Conservation (phyloP, 2,329 filamentous ascomycete genomes). For the Chrysoporthe austroafricana region DNA sequence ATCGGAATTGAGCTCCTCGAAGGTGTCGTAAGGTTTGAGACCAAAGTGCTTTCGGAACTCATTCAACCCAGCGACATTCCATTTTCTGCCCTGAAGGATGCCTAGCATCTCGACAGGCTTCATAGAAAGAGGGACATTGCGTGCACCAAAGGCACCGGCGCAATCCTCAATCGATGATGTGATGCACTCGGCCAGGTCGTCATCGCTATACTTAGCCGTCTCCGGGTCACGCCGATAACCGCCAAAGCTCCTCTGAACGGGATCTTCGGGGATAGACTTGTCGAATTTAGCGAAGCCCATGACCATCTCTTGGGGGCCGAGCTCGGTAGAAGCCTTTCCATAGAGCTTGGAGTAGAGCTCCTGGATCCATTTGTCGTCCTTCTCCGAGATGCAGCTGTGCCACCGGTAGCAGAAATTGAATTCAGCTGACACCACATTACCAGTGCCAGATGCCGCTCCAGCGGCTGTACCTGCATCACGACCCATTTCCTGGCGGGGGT, state of each 20-base stretch:
- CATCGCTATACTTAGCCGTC: slow-evolving; percentile 70
- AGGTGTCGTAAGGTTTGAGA: slow-evolving; percentile 73
- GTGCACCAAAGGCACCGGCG: slow-evolving; percentile 74
- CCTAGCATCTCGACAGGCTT: slow-evolving; percentile 78
- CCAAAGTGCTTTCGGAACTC: slow-evolving; percentile 85
- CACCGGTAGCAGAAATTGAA: slow-evolving; percentile 89
- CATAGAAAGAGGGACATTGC: slow-evolving; percentile 75
- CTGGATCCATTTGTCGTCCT: slow-evolving; percentile 81
- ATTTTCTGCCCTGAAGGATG: slow-evolving; percentile 75
- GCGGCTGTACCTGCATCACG: slow-evolving; percentile 55
- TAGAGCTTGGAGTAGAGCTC: slow-evolving; percentile 68
- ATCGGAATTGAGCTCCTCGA: slow-evolving; percentile 84
- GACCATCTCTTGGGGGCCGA: slow-evolving; percentile 65
- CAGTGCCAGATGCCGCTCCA: slow-evolving; percentile 70
- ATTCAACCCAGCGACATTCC: slow-evolving; percentile 79
- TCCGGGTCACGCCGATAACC: slow-evolving; percentile 66
- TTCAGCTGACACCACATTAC: slow-evolving; percentile 84
- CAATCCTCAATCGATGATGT: slow-evolving; percentile 73
- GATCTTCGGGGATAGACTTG: slow-evolving; percentile 64
- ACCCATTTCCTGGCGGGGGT: slow-evolving; percentile 72
- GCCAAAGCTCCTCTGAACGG: slow-evolving; percentile 69
- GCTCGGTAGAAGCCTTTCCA: slow-evolving; percentile 58
- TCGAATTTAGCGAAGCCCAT: slow-evolving; percentile 67
- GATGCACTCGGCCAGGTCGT: slow-evolving; percentile 75
- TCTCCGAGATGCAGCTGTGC: slow-evolving; percentile 77